Evolutionary conservation across 1,284 basidiomycete species (phyloP), one percentile per base, ranked within the genome.

Genomic region (Xanthoconium separans): DNA sequence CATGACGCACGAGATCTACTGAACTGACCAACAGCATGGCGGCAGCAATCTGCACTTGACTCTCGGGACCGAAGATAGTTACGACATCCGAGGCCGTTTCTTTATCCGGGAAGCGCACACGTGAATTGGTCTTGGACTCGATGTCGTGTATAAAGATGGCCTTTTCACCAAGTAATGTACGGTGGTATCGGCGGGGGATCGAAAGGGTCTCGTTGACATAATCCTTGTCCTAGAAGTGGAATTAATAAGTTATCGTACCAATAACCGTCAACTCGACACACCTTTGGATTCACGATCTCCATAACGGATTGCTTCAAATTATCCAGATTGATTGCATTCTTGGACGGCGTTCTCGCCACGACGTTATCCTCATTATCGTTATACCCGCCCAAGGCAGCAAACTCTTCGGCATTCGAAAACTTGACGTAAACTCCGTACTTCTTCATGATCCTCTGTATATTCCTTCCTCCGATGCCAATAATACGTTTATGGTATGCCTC

Each of bases 371-470:
- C 96, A 71, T 97, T 97, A 73, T 99, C 95, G 65, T 92, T 85
- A 73, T 98, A 98, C 15, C 95, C 95, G 33, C 95, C 96, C 54
- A 97, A 80, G 11, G 90, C 86, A 43, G 94, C 94, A 72, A 96
- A 98, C 72, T 99, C 97, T 63, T 98, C 95, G 7, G 95, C 94
- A 71, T 98, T 99, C 41, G 93, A 95, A 69, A 99, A 99, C 75
- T 99, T 99, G 75, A 99, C 97, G 74, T 98, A 99, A 27, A 98
- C 96, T 31, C 96, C 96, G 66, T 91, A 98, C 73, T 97, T 95
- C 77, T 98, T 98, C 96, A 99, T 99, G 73, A 99, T 99, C 57
- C 94, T 85, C 72, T 99, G 96, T 56, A 99, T 99, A 74, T 96
- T 99, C 68, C 95, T 91, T 31, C 96, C 96, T 42, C 95, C 96